Base-by-base conservation (phyloP, 345 rosid genomes). In the Citrus mangshanensis region DNA sequence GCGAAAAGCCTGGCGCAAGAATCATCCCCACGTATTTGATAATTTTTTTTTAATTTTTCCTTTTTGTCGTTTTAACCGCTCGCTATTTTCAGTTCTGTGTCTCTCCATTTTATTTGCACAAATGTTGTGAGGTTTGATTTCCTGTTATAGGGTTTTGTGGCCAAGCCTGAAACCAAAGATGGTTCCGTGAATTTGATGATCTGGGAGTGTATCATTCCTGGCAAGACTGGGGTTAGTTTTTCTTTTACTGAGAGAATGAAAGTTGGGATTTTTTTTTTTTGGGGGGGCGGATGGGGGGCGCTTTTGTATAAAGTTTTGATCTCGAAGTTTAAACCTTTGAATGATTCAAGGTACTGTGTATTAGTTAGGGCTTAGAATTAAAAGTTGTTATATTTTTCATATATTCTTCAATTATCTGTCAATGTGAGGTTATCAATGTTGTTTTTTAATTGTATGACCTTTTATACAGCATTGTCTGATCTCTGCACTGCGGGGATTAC, bases 1-100 rank as follows among this genome's bases (percentile, higher is more conserved):
- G 77, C 76, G 91, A 61, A 88, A 88, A 82, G 72, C 88, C 13
- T 88, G 91, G 91, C 88, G 91, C 42, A 88, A 82, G 70, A 88
- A 88, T 68, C 91, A 88, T 56, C 91, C 91, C 9, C 88, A 87
- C 49, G 90, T 87, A 46, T 27, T 18, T 59, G 14, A 37, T 38
- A 82, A 83, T 69, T 7, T 22, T 30, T 51, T 18, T n/a, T 4
- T 4, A 3, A 3, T 5, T 61, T 25, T 4, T 24, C 42, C n/a
- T 58, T 4, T 34, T 13, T 30, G 2, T 35, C 27, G 9, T 19
- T 66, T 62, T 28, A 4, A 4, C 13, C 51, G 28, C 40, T 32
- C 13, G 22, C 62, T 30, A 2, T 49, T 63, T 75, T 63, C 28
- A n/a, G 30, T 75, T 46, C n/a, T 59, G 2, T 24, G 5, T 63